phyloP scores from a whole-genome alignment of 1,284 basidiomycete genomes.

The Fomitiporia mediterranea region DNA sequence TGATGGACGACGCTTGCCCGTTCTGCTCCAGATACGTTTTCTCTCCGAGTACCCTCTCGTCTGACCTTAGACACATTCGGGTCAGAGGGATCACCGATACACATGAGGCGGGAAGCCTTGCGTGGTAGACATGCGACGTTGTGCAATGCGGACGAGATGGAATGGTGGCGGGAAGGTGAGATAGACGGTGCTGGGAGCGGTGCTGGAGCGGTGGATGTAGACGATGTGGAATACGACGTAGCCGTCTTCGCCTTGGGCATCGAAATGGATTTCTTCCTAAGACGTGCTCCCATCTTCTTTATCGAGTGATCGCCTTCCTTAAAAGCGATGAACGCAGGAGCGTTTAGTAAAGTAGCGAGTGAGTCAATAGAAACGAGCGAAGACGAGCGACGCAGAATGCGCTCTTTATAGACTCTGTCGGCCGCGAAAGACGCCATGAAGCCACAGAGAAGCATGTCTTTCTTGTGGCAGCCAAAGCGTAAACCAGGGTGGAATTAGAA shows the following conservation, averaged over 20 bases:
- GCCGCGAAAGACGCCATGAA: background rate
- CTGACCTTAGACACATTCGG: background rate
- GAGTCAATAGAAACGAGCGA: background rate
- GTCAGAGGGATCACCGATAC: background rate
- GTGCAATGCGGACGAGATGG: background rate
- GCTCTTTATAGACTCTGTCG: background rate
- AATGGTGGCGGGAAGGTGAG: background rate
- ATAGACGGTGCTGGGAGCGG: background rate
- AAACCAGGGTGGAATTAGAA: too few species aligned
- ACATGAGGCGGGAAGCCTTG: conserved; percentile 10
- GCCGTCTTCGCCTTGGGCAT: background rate
- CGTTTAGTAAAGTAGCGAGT: background rate
- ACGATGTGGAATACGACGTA: background rate
- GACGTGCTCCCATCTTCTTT: background rate
- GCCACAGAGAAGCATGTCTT: background rate
- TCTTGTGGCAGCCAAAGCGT: too few species aligned
- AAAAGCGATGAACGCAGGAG: background rate
- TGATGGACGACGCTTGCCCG: background rate
- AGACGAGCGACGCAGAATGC: background rate
- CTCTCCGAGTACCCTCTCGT: background rate
- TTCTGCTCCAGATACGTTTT: background rate
- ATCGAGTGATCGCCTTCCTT: background rate
- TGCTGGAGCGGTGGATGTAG: background rate
- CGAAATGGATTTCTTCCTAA: background rate
- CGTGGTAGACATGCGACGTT: conserved; percentile 4